Evolutionary conservation across 306 rosid species (phyloP).

Genomic region (Gynostemma pentaphyllum): DNA sequence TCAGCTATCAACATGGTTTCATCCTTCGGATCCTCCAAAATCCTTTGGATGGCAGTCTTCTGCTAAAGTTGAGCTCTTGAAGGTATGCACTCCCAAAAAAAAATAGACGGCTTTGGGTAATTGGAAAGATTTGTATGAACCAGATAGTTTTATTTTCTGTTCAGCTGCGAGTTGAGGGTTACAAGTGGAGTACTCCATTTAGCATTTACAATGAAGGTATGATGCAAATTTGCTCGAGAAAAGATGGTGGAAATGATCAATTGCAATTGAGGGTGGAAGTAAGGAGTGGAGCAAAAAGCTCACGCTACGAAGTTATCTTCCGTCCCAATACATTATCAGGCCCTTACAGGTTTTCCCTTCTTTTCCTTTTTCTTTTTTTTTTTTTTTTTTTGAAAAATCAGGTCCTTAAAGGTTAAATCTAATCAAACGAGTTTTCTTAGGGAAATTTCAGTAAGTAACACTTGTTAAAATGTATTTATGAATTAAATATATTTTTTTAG

Average conservation of each 20-base stretch:
- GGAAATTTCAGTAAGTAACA: too few relatives aligned
- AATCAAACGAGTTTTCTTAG: slow-evolving; percentile 6
- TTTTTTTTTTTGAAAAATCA: too few relatives aligned
- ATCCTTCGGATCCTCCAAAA: slow-evolving; percentile 83
- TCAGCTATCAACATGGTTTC: slow-evolving; percentile 69
- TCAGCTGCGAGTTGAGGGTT: slow-evolving; percentile 78
- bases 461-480: too few relatives aligned
- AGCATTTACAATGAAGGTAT: slow-evolving; percentile 72
- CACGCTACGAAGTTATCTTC: slow-evolving; percentile 80
- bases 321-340: slow-evolving; percentile 60
- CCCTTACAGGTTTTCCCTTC: slow-evolving; percentile 96
- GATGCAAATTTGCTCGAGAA: slow-evolving; percentile 64
- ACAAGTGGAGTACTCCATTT: slow-evolving; percentile 88
- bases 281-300: slow-evolving; percentile 82
- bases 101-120: background rate
- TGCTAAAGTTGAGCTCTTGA: slow-evolving; percentile 70
- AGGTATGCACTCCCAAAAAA: slow-evolving; percentile 29
- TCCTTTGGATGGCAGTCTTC: slow-evolving; percentile 71
- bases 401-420: slow-evolving; percentile 79
- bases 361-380: too few relatives aligned
- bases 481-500: too few relatives aligned
- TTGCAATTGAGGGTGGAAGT: slow-evolving; percentile 64
- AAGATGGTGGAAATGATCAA: slow-evolving; percentile 37
- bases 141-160: slow-evolving; percentile 8
- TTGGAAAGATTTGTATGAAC: slow-evolving; percentile 1